Evolutionary conservation across 495 filamentous ascomycete genomes (phyloP), one percentile per base, ranked within the genome.

Genomic region (Astrocystis sublimbata): DNA sequence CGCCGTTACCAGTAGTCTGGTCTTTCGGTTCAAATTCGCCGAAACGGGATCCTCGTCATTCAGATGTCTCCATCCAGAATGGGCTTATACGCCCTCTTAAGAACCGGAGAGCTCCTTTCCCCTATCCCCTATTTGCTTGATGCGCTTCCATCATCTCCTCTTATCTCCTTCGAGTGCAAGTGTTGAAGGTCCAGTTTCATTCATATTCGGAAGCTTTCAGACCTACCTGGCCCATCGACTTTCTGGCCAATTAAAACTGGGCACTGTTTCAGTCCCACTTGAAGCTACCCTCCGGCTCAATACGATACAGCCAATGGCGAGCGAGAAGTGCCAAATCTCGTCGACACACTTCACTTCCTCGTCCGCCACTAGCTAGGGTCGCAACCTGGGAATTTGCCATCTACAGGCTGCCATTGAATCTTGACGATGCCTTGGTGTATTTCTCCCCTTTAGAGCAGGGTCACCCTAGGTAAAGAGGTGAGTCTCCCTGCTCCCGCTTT

Each of bases 291-390:
- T 65, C 61, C 67, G 63, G 61, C 58, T 68, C 59, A 9, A 33
- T 17, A 10, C 9, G 0, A 30, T 28, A 6, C 17, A 41, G 38
- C 70, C 70, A 72, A 70, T 72, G 19, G 67, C 26, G 42, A 36
- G 36, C 12, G 50, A 66, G 41, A 67, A 47, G n/a, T 53, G 65
- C 62, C 49, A 61, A 35, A 65, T 70, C 54, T 33, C 65, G 36
- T 63, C 55, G 40, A 66, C 65, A 70, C 65, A 72, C 68, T 68
- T 70, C 65, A 65, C 65, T 66, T 73, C 62, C 69, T 60, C 66
- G 56, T 73, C 66, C 68, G 68, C 70, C 70, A 63, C 70, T 73
- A 73, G 61, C 70, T 61, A 64, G 68, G 70, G 54, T 62, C 49
- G 41, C 51, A 68, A 64, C 64, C 62, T 66, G 23, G 65, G 65